phyloP scores from a whole-genome alignment of 495 filamentous ascomycete genomes.

The Talaromyces thailandensis region DNA sequence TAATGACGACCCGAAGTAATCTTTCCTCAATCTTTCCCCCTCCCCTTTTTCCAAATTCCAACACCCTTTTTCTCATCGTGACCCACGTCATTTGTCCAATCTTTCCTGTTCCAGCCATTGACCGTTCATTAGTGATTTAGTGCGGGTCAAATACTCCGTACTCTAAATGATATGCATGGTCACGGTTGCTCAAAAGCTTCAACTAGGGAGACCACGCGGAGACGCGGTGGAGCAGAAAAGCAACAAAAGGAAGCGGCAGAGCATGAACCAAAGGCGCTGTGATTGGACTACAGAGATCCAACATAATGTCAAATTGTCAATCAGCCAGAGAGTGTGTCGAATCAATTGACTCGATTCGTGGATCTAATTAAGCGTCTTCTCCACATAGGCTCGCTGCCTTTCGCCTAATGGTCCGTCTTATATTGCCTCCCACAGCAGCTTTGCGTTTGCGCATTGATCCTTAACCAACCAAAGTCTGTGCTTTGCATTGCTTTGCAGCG shows the following conservation, averaged over 20 bases:
- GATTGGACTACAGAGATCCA: background rate
- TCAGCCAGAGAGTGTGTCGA: background rate
- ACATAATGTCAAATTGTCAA: background rate
- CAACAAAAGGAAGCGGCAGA: background rate
- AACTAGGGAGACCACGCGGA: background rate
- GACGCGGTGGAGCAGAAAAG: background rate
- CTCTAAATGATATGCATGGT: background rate
- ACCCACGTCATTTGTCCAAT: background rate
- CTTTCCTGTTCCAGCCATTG: background rate
- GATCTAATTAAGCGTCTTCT: background rate
- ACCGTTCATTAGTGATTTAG: background rate
- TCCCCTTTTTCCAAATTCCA: background rate
- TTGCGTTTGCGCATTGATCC: background rate
- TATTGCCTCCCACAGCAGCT: background rate
- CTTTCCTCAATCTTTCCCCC: background rate
- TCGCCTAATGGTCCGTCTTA: background rate
- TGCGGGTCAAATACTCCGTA: background rate
- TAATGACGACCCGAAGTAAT: background rate
- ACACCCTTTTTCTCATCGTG: background rate
- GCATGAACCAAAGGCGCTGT: background rate
- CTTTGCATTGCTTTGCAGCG: background rate
- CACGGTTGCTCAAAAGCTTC: background rate
- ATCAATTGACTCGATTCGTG: too few species aligned
- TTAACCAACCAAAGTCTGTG: background rate
- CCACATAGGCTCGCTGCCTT: background rate